Percentiles rank a stretch among this genome's conserved stretches.
These are phyloP conservation scores for Beauveria varroae DNA, from an alignment of 2,329 filamentous ascomycete genomes.

Conservation along the genomic window DNA sequence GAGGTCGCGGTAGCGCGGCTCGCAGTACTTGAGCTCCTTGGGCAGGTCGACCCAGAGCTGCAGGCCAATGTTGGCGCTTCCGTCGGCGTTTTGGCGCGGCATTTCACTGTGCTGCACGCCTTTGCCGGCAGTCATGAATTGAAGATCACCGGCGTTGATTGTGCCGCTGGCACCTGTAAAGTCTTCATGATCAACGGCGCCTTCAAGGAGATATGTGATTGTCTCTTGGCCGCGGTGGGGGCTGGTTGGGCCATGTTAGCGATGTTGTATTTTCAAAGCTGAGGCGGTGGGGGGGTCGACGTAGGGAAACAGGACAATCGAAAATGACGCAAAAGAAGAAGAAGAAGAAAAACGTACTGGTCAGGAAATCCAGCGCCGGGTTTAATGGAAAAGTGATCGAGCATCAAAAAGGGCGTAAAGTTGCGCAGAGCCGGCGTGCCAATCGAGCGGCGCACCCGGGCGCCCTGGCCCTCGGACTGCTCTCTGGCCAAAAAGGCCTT, in stretches of 20 bases:
- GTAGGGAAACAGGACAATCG: too few species aligned
- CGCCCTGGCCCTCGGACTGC: constrained; percentile 82
- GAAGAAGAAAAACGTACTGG: constrained; percentile 39
- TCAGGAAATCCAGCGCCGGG: constrained; percentile 85
- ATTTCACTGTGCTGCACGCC: constrained; percentile 96
- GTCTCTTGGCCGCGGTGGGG: constrained; percentile 74
- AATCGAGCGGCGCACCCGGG: constrained; percentile 77
- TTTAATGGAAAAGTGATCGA: constrained; percentile 80
- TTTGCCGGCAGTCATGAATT: constrained; percentile 93
- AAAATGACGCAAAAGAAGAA: background rate
- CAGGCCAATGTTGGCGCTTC: constrained; percentile 72
- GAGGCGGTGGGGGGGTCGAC: background rate
- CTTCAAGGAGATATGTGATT: constrained; percentile 83
- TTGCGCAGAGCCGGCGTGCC: constrained; percentile 77
- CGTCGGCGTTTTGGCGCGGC: constrained; percentile 72
- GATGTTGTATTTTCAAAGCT: background rate
- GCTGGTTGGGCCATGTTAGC: constrained; percentile 14
- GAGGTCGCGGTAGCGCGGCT: constrained; percentile 87
- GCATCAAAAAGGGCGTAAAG: constrained; percentile 91
- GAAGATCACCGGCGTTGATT: constrained; percentile 78
- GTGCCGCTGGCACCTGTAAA: constrained; percentile 81
- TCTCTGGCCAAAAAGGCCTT: constrained; percentile 79
- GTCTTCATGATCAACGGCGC: constrained; percentile 85
- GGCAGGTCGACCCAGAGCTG: constrained; percentile 96
- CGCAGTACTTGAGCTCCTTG: constrained; percentile 71